phyloP scores from a whole-genome alignment of 441 rosid species.

The Biscutella laevigata region DNA sequence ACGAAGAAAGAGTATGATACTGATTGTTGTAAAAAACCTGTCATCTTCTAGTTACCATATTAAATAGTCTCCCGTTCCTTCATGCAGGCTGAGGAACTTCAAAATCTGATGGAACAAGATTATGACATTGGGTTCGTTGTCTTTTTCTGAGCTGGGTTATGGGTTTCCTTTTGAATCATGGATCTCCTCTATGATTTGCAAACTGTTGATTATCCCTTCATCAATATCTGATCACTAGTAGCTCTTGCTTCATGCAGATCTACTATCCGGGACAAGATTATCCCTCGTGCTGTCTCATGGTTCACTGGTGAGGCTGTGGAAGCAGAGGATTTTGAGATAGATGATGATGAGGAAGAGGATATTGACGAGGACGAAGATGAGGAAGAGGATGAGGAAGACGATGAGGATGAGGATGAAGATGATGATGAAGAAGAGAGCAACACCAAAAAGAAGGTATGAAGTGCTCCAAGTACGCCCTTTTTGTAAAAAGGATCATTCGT shows the following conservation, averaged over 20 bases:
- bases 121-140: slow-evolving; percentile 70
- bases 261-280: slow-evolving; percentile 68
- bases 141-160: neutral
- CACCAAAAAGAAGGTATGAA: slow-evolving; percentile 49
- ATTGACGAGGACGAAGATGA: slow-evolving; percentile 18
- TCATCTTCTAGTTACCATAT: neutral
- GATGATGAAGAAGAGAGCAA: slow-evolving; percentile 45
- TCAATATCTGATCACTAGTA: neutral
- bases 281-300: slow-evolving; percentile 86
- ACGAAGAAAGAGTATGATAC: slow-evolving; percentile 58
- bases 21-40: neutral
- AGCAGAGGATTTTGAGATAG: slow-evolving; percentile 41
- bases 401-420: slow-evolving; percentile 23
- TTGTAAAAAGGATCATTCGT: neutral
- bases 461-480: neutral
- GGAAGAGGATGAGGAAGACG: slow-evolving; percentile 23
- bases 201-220: neutral
- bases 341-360: slow-evolving; percentile 48
- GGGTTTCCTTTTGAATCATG: neutral
- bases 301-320: slow-evolving; percentile 73
- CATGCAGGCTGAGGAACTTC: slow-evolving; percentile 73
- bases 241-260: slow-evolving; percentile 33
- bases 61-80: neutral
- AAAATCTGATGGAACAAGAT: slow-evolving; percentile 77
- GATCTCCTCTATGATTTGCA: neutral